Base-by-base conservation (phyloP, 176 grass and related monocot genomes). In the Oryza longistaminata region DNA sequence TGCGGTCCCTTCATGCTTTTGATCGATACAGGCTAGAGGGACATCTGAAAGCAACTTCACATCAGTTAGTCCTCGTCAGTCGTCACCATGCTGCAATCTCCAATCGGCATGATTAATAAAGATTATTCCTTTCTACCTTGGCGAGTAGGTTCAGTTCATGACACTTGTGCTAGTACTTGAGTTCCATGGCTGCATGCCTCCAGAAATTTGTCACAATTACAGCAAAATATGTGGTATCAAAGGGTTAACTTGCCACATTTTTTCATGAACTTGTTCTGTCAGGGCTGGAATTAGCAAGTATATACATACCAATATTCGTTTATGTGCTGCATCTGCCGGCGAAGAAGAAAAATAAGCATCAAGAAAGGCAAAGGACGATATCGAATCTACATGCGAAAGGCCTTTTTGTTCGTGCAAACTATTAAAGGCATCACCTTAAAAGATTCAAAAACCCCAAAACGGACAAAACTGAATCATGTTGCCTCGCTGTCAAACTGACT, bases 381-480 rank as follows among this genome's bases (percentile, higher is more conserved):
- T 68, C 61, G 45, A 81, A 81, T 81, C 70, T 81, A 53, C 33
- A 29, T n/a, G 74, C 31, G 68, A 81, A 81, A 66, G 64, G 8
- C 0, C 4, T 81, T 80, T 86, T 87, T 60, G 53, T 58, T 55
- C 53, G 19, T 58, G 17, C 53, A 58, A 58, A 58, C 53, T 58
- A 42, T 66, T 68, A 7, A 72, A 72, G 48, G n/a, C 15, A 21
- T 61, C 35, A 48, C 58, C 55, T 74, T 40, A 71, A 87, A 75
- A 45, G 71, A 22, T 70, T 45, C 10, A 34, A 67, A 68, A 68
- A 43, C 29, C 60, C 69, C 4, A 81, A 53, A 87, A 74, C 62
- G 50, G 70, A 73, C 70, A 68, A 73, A 68, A 76, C 78, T 75
- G 62, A 60, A 87, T 81, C 71, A 43, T 60, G 70, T 65, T 69